Conservation (phyloP, 78 protist genomes). For the Dictyostelium discoideum region DNA sequence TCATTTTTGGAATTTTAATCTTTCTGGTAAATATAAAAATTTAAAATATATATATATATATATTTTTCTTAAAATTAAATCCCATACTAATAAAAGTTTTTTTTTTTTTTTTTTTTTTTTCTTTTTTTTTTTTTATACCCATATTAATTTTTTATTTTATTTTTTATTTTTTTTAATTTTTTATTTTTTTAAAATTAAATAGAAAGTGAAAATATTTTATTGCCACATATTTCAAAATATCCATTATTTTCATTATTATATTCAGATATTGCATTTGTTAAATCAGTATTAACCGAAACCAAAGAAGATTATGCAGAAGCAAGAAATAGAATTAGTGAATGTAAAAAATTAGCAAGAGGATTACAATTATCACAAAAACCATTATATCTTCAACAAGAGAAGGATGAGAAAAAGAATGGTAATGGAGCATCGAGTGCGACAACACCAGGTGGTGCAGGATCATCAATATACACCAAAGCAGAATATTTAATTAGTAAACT, state of each 20-base stretch:
- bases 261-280: conserved; percentile 66
- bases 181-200: not conserved
- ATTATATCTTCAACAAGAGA: conserved; percentile 61
- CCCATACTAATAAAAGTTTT: not conserved
- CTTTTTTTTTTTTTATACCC: not conserved
- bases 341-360: conserved; percentile 52
- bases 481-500: conserved; percentile 61
- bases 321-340: conserved; percentile 26
- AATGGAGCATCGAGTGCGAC: conserved; percentile 26
- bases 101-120: not conserved
- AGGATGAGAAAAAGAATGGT: conserved; percentile 53
- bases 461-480: conserved; percentile 38
- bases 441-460: not conserved
- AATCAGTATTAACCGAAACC: conserved; percentile 68
- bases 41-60: not conserved
- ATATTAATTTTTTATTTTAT: not conserved
- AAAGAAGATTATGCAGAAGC: conserved; percentile 71
- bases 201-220: conserved; percentile 60
- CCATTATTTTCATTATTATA: conserved; percentile 61
- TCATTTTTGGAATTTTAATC: conserved; percentile 57
- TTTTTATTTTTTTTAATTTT: not conserved
- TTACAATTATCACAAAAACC: conserved; percentile 73
- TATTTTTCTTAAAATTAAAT: not conserved
- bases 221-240: not conserved
- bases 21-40: conserved; percentile 15